These are phyloP conservation scores for Colletotrichum orchidophilum DNA, from an alignment of 2,329 filamentous ascomycete species.

Conservation along the genomic window DNA sequence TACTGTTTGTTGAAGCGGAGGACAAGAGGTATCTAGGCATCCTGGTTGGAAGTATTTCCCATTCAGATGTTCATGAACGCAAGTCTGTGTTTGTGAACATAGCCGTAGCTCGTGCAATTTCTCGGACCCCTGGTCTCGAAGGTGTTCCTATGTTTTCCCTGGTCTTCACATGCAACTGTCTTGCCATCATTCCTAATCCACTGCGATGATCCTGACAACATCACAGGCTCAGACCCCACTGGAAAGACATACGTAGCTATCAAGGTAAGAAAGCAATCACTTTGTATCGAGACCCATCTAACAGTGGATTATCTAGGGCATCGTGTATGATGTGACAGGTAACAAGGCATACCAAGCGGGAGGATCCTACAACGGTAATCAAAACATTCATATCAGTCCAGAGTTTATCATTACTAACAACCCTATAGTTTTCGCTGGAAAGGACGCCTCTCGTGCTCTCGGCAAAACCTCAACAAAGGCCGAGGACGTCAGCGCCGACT, in stretches of 20 bases:
- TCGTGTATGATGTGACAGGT: slow-evolving; percentile 91
- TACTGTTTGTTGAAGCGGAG: neutral
- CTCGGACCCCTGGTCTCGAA: neutral
- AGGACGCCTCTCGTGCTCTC: slow-evolving; percentile 93
- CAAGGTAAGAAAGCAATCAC: slow-evolving; percentile 58
- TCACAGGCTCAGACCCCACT: slow-evolving; percentile 27
- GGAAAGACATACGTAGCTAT: slow-evolving; percentile 68
- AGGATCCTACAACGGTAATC: slow-evolving; percentile 85
- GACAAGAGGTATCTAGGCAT: neutral
- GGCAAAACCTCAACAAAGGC: slow-evolving; percentile 86
- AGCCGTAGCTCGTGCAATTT: neutral
- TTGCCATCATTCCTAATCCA: neutral
- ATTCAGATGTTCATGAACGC: neutral
- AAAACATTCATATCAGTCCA: neutral
- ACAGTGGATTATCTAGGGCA: slow-evolving; percentile 67
- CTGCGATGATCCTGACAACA: neutral
- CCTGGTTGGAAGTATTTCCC: neutral
- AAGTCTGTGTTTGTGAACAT: neutral
- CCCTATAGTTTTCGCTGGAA: slow-evolving; percentile 86
- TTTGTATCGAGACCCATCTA: neutral
- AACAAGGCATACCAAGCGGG: slow-evolving; percentile 87
- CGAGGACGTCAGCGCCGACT: slow-evolving; percentile 85
- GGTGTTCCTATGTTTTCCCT: too few species aligned
- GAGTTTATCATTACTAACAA: neutral
- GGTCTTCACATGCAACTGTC: neutral